Evolutionary conservation across 495 filamentous ascomycete species (phyloP).

Genomic region (Penicillium dipodomyicola): DNA sequence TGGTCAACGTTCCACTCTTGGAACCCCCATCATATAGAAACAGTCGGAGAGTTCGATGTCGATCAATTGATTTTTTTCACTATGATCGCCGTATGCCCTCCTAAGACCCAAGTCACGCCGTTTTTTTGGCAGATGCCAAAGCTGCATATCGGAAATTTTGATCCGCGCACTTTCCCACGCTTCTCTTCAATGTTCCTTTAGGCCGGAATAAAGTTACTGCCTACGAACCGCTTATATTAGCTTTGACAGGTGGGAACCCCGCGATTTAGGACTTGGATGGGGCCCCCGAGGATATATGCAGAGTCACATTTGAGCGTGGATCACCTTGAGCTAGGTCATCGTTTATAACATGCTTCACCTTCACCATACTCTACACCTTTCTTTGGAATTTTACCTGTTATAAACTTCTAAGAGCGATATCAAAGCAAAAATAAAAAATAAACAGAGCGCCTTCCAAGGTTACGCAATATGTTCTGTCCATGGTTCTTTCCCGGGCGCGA

Average conservation of each 20-base stretch:
- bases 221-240: neutral
- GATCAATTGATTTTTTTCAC: neutral
- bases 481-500: slow-evolving; percentile 16
- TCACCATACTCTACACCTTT: neutral
- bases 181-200: neutral
- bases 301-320: slow-evolving; percentile 11
- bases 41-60: neutral
- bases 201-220: neutral
- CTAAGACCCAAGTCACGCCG: slow-evolving; percentile 8
- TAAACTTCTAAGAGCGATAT: neutral
- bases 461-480: neutral
- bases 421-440: neutral
- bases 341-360: neutral
- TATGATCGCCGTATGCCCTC: neutral
- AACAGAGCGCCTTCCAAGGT: too few species aligned
- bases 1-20: neutral
- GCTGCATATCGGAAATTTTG: slow-evolving; percentile 11
- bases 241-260: neutral
- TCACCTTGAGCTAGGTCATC: neutral
- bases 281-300: neutral
- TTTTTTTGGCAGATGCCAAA: slow-evolving; percentile 16
- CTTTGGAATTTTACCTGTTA: neutral
- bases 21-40: neutral
- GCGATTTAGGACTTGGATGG: neutral
- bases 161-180: neutral